Conservation (phyloP, 2,329 filamentous ascomycete genomes). For the Lasiodiplodia sp. region DNA sequence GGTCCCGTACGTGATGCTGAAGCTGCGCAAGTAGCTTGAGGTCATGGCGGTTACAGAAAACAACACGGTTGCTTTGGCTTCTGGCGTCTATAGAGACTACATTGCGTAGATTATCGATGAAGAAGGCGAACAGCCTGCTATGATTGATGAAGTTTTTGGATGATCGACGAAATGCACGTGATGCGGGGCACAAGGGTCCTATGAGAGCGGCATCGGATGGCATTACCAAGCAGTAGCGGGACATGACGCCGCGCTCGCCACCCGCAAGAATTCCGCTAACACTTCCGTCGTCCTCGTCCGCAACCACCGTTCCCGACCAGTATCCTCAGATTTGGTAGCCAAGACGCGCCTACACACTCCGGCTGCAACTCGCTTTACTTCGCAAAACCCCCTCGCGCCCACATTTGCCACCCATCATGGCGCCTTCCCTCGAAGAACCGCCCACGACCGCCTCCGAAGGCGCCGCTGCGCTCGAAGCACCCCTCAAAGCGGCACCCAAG, state of each 20-base stretch:
- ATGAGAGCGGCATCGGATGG: conserved; percentile 30
- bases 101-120: conserved; percentile 20
- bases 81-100: conserved; percentile 18
- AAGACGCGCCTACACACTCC: too few species aligned
- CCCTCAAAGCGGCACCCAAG: conserved; percentile 78
- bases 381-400: background rate
- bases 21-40: conserved; percentile 59
- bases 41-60: background rate
- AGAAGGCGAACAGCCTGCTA: conserved; percentile 9
- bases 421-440: conserved; percentile 79
- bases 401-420: conserved; percentile 62
- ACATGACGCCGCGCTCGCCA: conserved; percentile 26
- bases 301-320: background rate
- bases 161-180: conserved; percentile 14
- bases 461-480: conserved; percentile 66
- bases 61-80: background rate
- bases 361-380: too few species aligned
- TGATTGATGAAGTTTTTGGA: background rate
- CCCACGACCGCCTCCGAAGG: conserved; percentile 62
- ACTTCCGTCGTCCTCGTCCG: background rate
- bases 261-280: conserved; percentile 29
- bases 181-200: conserved; percentile 26
- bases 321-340: too few species aligned
- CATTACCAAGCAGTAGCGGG: conserved; percentile 28
- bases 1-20: conserved; percentile 95